Percentiles rank a stretch among this genome's conserved stretches.
phyloP scores from a whole-genome alignment of 2,329 filamentous ascomycete genomes.

The Chrysosporium queenslandicum region DNA sequence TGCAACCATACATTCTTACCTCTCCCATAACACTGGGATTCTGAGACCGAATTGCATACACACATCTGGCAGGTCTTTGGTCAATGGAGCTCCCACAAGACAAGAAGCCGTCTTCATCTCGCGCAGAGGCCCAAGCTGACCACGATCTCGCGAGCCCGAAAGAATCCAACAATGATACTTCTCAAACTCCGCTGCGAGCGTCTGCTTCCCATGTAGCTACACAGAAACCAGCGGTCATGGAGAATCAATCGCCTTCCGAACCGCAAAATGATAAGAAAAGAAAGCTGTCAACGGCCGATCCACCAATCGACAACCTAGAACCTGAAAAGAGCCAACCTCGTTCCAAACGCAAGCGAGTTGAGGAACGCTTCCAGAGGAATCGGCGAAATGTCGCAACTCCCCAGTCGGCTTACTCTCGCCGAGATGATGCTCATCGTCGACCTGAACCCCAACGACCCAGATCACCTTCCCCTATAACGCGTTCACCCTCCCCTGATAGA shows the following conservation, averaged over 20 bases:
- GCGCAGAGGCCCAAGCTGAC: background rate
- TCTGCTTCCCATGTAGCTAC: background rate
- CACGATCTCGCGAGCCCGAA: background rate
- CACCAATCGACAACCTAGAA: conserved; percentile 13
- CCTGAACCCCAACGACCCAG: conserved; percentile 19
- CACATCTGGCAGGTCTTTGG: no score
- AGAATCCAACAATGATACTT: background rate
- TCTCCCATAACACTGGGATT: no score
- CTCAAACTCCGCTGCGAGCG: background rate
- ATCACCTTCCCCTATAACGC: conserved; percentile 35
- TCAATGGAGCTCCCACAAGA: background rate
- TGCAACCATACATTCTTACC: no score
- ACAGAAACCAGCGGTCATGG: background rate
- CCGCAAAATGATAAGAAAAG: conserved; percentile 2
- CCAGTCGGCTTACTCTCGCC: conserved; percentile 34
- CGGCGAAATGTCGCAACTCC: conserved; percentile 30
- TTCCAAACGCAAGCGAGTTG: conserved; percentile 32
- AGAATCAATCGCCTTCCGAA: background rate
- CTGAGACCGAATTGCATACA: no score
- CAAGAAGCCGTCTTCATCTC: background rate
- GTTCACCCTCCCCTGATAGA: conserved; percentile 34
- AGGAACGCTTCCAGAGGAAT: conserved; percentile 32
- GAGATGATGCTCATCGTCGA: no score
- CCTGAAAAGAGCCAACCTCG: conserved; percentile 22
- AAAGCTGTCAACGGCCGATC: background rate